phyloP scores from a whole-genome alignment of 1,284 basidiomycete species.

The Cryptococcus sp. region DNA sequence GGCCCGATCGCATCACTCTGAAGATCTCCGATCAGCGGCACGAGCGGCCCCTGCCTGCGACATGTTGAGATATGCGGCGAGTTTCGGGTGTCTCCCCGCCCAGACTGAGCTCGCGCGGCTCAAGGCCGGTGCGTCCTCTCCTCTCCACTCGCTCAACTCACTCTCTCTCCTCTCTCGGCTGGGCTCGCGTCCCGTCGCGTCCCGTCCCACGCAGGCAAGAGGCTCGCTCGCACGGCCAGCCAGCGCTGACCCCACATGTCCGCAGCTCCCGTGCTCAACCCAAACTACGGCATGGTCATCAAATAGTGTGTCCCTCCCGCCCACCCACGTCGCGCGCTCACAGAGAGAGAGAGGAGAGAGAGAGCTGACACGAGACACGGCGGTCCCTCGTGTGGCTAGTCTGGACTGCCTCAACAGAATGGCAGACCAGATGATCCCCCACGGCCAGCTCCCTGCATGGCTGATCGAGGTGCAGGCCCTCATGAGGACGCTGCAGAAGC shows the following conservation, averaged over 20 bases:
- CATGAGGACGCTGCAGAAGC: constrained; percentile 23
- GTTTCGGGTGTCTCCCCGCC: not conserved
- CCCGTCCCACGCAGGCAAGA: no score
- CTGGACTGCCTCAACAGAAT: constrained; percentile 34
- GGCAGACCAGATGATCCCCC: constrained; percentile 27
- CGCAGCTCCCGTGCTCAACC: constrained; percentile 33
- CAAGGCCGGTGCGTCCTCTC: not conserved
- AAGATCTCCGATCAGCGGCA: no score
- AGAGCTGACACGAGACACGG: not conserved
- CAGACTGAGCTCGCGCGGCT: not conserved
- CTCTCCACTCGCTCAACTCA: not conserved
- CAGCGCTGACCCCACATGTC: constrained; percentile 7
- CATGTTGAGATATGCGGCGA: no score
- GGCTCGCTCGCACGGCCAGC: no score
- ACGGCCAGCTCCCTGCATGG: constrained; percentile 28
- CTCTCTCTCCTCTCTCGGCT: not conserved
- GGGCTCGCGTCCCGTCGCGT: not conserved
- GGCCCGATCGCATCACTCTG: no score
- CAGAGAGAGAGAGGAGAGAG: not conserved
- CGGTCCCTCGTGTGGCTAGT: constrained; percentile 7
- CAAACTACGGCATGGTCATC: constrained; percentile 31
- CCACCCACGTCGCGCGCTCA: not conserved
- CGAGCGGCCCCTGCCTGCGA: no score
- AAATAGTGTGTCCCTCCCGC: constrained; percentile 25
- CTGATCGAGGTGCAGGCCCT: constrained; percentile 35